Conservation (phyloP, 768 basidiomycete species). For the Leccinum sublutescens region DNA sequence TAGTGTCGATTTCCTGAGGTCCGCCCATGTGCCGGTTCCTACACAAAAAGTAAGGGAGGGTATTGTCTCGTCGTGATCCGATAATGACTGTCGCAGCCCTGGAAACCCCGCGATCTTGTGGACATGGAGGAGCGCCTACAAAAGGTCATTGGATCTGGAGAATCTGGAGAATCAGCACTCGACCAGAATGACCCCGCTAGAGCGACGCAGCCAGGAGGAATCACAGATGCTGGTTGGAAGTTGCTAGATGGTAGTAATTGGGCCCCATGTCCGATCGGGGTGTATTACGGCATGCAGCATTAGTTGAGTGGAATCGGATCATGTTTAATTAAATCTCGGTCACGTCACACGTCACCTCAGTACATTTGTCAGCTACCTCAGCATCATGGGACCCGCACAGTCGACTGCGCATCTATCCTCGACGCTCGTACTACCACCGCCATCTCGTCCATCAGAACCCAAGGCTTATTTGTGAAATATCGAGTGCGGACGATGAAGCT, state of each 20-base stretch:
- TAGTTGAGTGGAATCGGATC: background rate
- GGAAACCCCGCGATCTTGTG: conserved; percentile 49
- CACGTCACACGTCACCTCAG: conserved; percentile 22
- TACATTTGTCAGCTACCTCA: conserved; percentile 16
- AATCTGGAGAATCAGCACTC: background rate
- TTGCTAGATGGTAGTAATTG: conserved; percentile 46
- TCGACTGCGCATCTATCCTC: conserved; percentile 22
- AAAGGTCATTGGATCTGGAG: conserved; percentile 19
- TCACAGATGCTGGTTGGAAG: conserved; percentile 49
- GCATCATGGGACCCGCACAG: conserved; percentile 8
- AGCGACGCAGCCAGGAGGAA: background rate
- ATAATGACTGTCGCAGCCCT: conserved; percentile 37
- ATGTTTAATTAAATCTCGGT: background rate
- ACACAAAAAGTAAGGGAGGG: conserved; percentile 16
- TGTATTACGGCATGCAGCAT: conserved; percentile 30
- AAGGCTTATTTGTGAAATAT: background rate
- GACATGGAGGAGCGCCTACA: conserved; percentile 57
- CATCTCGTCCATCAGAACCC: background rate
- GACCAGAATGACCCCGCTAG: background rate
- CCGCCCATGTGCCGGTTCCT: conserved; percentile 3
- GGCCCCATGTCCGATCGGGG: conserved; percentile 70
- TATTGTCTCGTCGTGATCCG: background rate
- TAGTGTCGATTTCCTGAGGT: conserved; percentile 17
- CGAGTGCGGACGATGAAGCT: conserved; percentile 40
- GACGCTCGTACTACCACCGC: background rate